A percentile compares a stretch with the other conserved stretches of the same genome.
Evolutionary conservation across 306 rosid species (phyloP).

Genomic region (Adenanthera pavonina): DNA sequence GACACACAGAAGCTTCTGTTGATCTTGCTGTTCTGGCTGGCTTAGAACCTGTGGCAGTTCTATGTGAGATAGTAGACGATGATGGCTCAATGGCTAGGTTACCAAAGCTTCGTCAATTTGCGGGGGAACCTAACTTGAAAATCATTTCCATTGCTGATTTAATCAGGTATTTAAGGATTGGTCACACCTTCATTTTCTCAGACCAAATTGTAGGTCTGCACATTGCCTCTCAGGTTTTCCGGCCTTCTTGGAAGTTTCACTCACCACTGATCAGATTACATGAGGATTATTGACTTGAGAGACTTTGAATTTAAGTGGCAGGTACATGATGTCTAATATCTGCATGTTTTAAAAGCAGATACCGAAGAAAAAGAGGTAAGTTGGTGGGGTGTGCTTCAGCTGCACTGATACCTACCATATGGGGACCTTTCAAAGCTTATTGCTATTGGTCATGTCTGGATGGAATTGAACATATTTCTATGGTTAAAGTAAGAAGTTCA

Average conservation of each 20-base stretch:
- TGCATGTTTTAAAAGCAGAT: conserved; percentile 52
- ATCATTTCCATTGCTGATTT: conserved; percentile 79
- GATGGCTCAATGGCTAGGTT: conserved; percentile 90
- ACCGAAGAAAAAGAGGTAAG: conserved; percentile 71
- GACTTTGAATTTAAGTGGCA: background rate
- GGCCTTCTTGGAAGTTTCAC: background rate
- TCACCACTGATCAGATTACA: background rate
- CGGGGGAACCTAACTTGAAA: conserved; percentile 59
- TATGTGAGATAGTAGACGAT: conserved; percentile 81
- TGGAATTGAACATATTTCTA: conserved; percentile 80
- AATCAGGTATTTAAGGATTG: conserved; percentile 51
- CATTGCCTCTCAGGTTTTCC: background rate
- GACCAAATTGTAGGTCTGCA: background rate
- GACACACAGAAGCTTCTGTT: conserved; percentile 80
- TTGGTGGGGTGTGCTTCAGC: conserved; percentile 54
- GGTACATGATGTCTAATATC: conserved; percentile 12
- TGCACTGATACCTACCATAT: conserved; percentile 67
- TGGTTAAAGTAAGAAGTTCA: conserved; percentile 70
- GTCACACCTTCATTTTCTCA: conserved; percentile 6
- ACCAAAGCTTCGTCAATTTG: conserved; percentile 64
- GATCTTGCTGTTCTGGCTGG: conserved; percentile 80
- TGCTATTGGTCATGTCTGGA: conserved; percentile 65
- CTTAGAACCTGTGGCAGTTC: conserved; percentile 62
- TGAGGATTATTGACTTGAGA: background rate
- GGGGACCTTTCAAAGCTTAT: conserved; percentile 76